Conservation (phyloP, 148 eudicot genomes). For the Vaccinium corymbosum region DNA sequence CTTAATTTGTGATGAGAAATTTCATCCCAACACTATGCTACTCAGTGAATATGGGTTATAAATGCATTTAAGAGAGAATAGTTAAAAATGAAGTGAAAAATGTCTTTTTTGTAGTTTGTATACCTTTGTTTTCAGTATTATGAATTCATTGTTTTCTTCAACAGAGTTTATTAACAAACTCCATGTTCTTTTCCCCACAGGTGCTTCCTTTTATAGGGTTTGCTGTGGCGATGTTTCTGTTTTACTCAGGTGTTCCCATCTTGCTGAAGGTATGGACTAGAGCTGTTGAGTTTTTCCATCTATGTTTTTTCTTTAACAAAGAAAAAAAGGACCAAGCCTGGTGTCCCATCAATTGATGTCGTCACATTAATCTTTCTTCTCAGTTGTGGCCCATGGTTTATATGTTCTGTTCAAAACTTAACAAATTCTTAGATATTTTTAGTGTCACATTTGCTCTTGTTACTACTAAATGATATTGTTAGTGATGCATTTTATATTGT, state of each 20-base stretch:
- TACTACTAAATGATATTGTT: not conserved
- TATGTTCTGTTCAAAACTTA: not conserved
- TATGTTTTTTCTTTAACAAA: not conserved
- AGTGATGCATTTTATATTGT: no score
- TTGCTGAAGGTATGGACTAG: conserved; percentile 59
- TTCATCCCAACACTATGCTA: not conserved
- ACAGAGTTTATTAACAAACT: not conserved
- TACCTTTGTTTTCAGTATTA: not conserved
- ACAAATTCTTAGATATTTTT: not conserved
- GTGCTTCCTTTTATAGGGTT: conserved; percentile 76
- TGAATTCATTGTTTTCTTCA: not conserved
- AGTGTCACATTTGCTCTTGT: not conserved
- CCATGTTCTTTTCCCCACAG: conserved; percentile 24
- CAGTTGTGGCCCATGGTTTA: not conserved
- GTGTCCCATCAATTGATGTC: not conserved
- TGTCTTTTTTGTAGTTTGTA: not conserved
- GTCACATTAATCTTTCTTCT: not conserved
- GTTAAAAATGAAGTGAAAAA: not conserved
- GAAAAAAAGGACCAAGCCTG: not conserved
- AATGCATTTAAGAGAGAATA: not conserved
- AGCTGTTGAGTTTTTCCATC: not conserved
- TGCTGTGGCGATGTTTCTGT: conserved; percentile 76
- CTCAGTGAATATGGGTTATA: no score
- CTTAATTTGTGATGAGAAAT: not conserved
- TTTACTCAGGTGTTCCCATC: conserved; percentile 80